phyloP scores from a whole-genome alignment of 2,329 filamentous ascomycete species.

The Volutella citrinella region DNA sequence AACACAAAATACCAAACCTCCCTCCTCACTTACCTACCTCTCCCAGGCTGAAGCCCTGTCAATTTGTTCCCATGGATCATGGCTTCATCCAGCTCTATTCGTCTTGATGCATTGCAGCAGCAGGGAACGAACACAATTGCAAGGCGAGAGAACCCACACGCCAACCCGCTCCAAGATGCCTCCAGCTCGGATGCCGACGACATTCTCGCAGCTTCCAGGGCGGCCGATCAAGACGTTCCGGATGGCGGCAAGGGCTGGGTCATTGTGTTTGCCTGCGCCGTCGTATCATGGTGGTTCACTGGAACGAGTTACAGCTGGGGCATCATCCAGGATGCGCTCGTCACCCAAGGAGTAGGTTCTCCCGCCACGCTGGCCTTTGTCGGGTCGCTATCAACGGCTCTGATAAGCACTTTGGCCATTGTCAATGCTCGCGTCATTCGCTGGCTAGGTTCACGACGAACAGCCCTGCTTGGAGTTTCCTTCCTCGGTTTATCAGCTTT shows the following conservation, averaged over 20 bases:
- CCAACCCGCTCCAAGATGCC: no score
- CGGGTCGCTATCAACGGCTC: slow-evolving; percentile 43
- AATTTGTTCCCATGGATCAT: no score
- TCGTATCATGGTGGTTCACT: slow-evolving; percentile 47
- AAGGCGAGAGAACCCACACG: no score
- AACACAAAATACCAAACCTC: no score
- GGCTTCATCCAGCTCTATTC: no score
- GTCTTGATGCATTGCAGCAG: no score
- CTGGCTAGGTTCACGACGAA: slow-evolving; percentile 43
- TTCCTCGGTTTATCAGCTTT: slow-evolving; percentile 49
- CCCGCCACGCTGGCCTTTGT: slow-evolving; percentile 57
- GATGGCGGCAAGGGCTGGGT: slow-evolving; percentile 29
- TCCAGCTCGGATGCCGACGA: no score
- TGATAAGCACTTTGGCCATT: slow-evolving; percentile 49
- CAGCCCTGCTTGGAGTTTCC: slow-evolving; percentile 45
- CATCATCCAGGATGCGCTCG: slow-evolving; percentile 55
- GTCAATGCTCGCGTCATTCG: slow-evolving; percentile 49
- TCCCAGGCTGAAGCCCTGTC: no score
- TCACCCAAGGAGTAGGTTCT: slow-evolving; percentile 41
- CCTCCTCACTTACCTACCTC: no score
- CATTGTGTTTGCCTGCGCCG: slow-evolving; percentile 21
- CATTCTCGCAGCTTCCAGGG: slow-evolving; percentile 17
- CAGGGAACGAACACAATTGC: no score
- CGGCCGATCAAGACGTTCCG: slow-evolving; percentile 20
- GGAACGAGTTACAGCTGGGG: slow-evolving; percentile 59